These are phyloP conservation scores for Poa pratensis DNA, from an alignment of 176 grass and related monocot genomes.

Conservation along the genomic window DNA sequence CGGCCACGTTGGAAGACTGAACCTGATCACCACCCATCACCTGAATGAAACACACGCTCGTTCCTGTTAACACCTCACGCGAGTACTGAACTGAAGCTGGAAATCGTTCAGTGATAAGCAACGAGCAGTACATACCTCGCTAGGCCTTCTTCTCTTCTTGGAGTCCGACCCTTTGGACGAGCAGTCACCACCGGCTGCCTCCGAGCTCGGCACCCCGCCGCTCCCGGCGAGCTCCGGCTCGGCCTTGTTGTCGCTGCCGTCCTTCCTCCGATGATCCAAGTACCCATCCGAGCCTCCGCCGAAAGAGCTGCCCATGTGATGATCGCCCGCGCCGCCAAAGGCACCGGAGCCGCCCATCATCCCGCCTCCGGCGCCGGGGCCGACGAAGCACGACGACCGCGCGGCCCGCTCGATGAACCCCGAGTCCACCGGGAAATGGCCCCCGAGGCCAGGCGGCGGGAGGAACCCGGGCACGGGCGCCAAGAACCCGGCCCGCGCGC, in stretches of 20 bases:
- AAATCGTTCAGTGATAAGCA: conserved; percentile 1
- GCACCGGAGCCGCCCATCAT: conserved; percentile 34
- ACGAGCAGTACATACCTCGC: conserved; percentile 49
- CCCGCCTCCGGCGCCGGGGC: conserved; percentile 16
- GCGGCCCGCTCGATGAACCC: conserved; percentile 83
- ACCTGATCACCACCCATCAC: conserved; percentile 60
- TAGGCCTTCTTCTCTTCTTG: conserved; percentile 73
- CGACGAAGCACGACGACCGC: conserved; percentile 72
- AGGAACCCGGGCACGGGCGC: conserved; percentile 54
- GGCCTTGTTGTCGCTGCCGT: conserved; percentile 42
- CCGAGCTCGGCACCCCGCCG: conserved; percentile 48
- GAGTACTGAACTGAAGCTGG: conserved; percentile 25
- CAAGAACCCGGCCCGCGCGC: conserved; percentile 47
- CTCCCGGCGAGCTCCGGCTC: conserved; percentile 56
- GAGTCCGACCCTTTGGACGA: conserved; percentile 71
- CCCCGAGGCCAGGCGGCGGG: conserved; percentile 44
- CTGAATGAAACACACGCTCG: conserved; percentile 31
- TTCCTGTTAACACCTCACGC: not conserved
- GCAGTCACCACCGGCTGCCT: conserved; percentile 58
- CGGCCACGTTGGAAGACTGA: conserved; percentile 51
- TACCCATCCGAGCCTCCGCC: conserved; percentile 41
- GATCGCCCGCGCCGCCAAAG: conserved; percentile 44
- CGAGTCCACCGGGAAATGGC: conserved; percentile 74
- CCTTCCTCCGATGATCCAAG: conserved; percentile 44
- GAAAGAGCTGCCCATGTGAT: conserved; percentile 49